phyloP scores from a whole-genome alignment of 371 early-diverging fungal species.

The Actinomortierella ambigua region DNA sequence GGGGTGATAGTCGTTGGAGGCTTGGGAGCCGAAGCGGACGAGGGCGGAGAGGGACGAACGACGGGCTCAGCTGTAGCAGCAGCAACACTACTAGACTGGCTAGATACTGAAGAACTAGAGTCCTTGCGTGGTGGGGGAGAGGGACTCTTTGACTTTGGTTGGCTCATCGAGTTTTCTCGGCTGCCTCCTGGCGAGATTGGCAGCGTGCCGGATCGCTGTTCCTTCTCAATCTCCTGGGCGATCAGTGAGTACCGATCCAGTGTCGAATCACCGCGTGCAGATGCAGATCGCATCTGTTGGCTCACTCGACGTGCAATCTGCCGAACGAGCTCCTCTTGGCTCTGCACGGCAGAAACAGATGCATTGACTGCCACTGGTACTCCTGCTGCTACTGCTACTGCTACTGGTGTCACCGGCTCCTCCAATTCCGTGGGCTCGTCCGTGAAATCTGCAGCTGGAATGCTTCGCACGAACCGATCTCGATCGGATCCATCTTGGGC shows the following conservation, averaged over 20 bases:
- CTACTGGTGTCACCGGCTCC: no score
- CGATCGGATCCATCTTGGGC: conserved; percentile 35
- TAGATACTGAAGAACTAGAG: no score
- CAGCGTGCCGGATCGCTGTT: conserved; percentile 29
- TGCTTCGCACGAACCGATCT: conserved; percentile 38
- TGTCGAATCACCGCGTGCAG: conserved; percentile 24
- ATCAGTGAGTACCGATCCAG: conserved; percentile 33
- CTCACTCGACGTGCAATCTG: conserved; percentile 43
- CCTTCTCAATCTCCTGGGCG: conserved; percentile 32
- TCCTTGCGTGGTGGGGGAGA: conserved; percentile 8
- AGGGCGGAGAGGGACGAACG: no score
- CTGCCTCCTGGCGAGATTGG: conserved; percentile 34
- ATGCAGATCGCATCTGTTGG: conserved; percentile 21
- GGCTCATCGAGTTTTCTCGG: conserved; percentile 21
- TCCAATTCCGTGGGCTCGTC: conserved; percentile 41
- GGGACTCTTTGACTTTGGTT: conserved; percentile 8
- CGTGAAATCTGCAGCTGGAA: conserved; percentile 30
- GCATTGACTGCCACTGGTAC: conserved; percentile 11
- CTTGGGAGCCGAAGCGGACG: no score
- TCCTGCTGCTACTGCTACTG: background rate
- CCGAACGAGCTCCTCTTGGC: conserved; percentile 32
- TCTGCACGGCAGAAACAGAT: conserved; percentile 7
- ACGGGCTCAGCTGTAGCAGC: no score
- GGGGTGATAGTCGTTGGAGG: no score
- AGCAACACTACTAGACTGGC: no score